Base-by-base conservation (phyloP, 768 basidiomycete species). In the Naganishia antarctica region DNA sequence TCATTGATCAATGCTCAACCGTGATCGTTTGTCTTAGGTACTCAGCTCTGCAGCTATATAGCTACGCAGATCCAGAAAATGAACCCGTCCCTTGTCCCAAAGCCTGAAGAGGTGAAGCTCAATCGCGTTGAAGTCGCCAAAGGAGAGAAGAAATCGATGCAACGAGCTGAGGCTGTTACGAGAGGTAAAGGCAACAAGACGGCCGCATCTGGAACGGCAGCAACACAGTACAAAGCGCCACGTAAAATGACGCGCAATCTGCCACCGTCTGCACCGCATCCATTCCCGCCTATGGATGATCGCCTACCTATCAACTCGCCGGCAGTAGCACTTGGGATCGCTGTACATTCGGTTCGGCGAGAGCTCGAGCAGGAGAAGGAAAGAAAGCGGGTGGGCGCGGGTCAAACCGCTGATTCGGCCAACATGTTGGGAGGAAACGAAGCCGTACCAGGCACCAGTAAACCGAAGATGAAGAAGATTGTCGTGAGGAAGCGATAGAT, bases 221-320 rank as follows among this genome's bases (percentile, higher is more conserved):
- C 78, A 21, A 79, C n/a, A n/a, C n/a, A n/a, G n/a, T n/a, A n/a
- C n/a, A n/a, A 79, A 15, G 67, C 77, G n/a, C 70, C 81, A 18
- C 82, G 82, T 65, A 57, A 40, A 26, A 57, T n/a, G 15, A 57
- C 53, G 32, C 31, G 53, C 23, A 57, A 34, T 0, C 16, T 57
- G 53, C 78, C 87, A 13, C 89, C 91, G 12, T 79, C 82, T 0
- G 88, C 91, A 9, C 91, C 91, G 61, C 82, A 84, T 66, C 89
- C 89, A 18, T 81, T 84, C 47, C 90, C 89, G 0, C 81, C 85
- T 18, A 79, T 93, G 25, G 82, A 86, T 16, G 85, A 81, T 68
- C 84, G 92, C 37, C 81, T 91, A 21, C 90, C 89, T 8, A 81
- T 86, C 2, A 90, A 90, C 71, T 89, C 88, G 1, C 91, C 90